Conservation (phyloP, 129 eudicot genomes). For the Oenanthe sinensis region DNA sequence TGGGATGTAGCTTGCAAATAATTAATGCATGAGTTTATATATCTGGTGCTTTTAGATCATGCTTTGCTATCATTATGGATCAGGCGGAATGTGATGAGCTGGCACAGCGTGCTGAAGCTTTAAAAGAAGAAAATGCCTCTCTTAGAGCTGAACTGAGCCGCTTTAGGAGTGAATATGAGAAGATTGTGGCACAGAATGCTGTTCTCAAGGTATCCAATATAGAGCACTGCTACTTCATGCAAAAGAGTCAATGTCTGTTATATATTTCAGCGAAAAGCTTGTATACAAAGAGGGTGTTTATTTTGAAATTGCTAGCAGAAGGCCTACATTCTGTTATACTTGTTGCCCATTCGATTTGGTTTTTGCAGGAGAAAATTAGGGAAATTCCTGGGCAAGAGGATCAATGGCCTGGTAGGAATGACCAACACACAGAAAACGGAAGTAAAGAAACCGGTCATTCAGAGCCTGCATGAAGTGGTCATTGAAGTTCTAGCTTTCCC, state of each 20-base stretch:
- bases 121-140: constrained; percentile 71
- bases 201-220: constrained; percentile 52
- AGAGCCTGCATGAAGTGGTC: constrained; percentile 29
- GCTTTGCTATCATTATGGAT: not conserved
- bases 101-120: constrained; percentile 77
- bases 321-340: not conserved
- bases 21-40: not conserved
- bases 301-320: not conserved
- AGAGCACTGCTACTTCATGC: not conserved
- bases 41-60: not conserved
- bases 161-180: constrained; percentile 58
- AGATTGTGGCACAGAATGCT: constrained; percentile 68
- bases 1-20: not conserved
- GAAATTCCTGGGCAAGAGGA: constrained; percentile 53
- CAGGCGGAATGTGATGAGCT: constrained; percentile 94
- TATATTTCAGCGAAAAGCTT: not conserved
- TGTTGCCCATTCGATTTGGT: not conserved
- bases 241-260: not conserved
- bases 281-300: not conserved
- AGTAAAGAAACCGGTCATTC: constrained; percentile 29
- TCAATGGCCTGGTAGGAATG: constrained; percentile 36
- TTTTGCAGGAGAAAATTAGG: constrained; percentile 70
- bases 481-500: constrained; percentile 21
- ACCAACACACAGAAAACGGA: constrained; percentile 33
- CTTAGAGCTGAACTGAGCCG: constrained; percentile 75